These are phyloP conservation scores for Capsicum chinense DNA, from an alignment of 257 asterid species.

Conservation along the genomic window DNA sequence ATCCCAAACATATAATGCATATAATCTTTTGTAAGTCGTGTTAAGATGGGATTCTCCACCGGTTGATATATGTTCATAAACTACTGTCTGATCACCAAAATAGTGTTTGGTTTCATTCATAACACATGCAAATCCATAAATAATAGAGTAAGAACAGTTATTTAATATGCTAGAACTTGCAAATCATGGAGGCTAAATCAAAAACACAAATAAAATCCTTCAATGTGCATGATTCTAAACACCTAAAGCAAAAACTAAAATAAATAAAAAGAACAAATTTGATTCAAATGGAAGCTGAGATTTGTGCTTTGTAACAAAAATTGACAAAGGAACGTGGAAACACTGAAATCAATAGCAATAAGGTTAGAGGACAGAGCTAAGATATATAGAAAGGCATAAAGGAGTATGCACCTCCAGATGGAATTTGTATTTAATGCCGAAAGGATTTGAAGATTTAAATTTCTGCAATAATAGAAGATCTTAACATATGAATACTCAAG, in stretches of 20 bases:
- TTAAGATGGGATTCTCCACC: neutral
- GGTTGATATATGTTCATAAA: neutral
- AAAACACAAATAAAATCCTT: neutral
- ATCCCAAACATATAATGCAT: conserved; percentile 1
- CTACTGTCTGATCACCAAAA: neutral
- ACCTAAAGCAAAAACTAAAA: neutral
- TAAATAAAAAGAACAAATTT: neutral
- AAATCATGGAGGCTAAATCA: neutral
- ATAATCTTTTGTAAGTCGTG: neutral
- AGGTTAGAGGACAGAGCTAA: neutral
- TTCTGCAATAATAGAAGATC: conserved; percentile 57
- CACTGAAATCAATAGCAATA: neutral
- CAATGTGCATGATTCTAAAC: neutral
- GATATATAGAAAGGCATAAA: neutral
- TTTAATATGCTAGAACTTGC: neutral
- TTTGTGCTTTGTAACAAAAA: neutral
- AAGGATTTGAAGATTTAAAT: conserved; percentile 83
- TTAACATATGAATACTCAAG: neutral
- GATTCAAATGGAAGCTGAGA: neutral
- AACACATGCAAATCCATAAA: conserved; percentile 12
- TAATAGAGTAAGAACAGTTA: conserved; percentile 2
- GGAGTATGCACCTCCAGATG: conserved; percentile 77
- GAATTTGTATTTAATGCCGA: conserved; percentile 90
- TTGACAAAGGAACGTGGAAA: neutral
- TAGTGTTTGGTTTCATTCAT: neutral